Conservation (phyloP, 164 flowering plant species). For the Nymphaea colorata region DNA sequence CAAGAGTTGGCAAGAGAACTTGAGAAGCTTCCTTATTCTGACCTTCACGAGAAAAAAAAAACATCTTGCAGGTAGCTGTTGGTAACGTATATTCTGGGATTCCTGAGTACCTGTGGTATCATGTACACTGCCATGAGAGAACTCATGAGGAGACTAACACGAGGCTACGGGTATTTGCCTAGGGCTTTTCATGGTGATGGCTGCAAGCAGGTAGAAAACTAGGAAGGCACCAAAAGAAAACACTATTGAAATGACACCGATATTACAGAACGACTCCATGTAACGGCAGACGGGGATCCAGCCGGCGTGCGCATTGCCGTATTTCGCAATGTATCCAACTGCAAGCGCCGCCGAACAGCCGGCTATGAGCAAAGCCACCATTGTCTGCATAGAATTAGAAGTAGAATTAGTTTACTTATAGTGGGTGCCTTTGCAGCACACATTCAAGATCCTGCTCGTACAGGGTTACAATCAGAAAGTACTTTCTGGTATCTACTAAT, state of each 20-base stretch:
- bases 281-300: conserved; percentile 42
- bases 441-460: no score
- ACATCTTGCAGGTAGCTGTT: no score
- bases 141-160: background rate
- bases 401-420: background rate
- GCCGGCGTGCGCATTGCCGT: conserved; percentile 33
- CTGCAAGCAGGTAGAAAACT: conserved; percentile 22
- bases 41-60: conserved; percentile 18
- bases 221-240: conserved; percentile 33
- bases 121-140: background rate
- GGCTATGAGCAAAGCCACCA: conserved; percentile 26
- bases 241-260: conserved; percentile 10
- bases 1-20: no score
- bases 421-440: no score
- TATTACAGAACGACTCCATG: conserved; percentile 35
- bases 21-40: no score
- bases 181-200: background rate
- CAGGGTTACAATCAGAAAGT: no score
- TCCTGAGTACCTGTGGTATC: background rate
- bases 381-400: conserved; percentile 20
- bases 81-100: no score
- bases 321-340: conserved; percentile 28
- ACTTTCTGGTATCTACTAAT: no score
- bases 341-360: conserved; percentile 50
- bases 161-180: background rate